Evolutionary conservation across 495 filamentous ascomycete species (phyloP).

Genomic region (Lindgomyces ingoldianus): DNA sequence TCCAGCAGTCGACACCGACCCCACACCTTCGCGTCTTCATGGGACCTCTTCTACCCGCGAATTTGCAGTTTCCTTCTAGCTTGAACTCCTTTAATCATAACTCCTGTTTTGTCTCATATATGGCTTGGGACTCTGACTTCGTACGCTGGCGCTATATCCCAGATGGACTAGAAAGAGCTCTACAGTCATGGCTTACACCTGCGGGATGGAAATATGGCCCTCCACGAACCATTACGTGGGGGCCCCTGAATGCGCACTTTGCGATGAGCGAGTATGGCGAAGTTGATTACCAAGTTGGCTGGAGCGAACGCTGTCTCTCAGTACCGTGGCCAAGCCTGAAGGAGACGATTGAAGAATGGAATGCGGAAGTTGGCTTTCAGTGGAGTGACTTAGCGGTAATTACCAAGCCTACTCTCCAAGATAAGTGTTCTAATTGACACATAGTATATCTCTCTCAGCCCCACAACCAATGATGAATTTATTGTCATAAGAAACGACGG

Average conservation of each 20-base stretch:
- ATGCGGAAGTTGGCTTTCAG: slow-evolving; percentile 9
- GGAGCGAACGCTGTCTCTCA: neutral
- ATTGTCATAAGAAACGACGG: slow-evolving; percentile 28
- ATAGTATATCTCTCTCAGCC: slow-evolving; percentile 28
- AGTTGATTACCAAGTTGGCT: slow-evolving; percentile 2
- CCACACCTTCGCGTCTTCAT: slow-evolving; percentile 24
- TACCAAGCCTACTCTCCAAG: neutral
- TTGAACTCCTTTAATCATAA: neutral
- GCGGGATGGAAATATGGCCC: slow-evolving; percentile 32
- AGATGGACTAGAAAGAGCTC: slow-evolving; percentile 11
- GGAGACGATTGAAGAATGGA: slow-evolving; percentile 37
- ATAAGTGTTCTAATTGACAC: neutral
- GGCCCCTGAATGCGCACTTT: slow-evolving; percentile 17
- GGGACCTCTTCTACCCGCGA: slow-evolving; percentile 12
- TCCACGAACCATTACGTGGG: slow-evolving; percentile 24
- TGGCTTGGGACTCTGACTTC: slow-evolving; percentile 28
- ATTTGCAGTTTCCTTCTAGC: neutral
- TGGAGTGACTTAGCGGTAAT: slow-evolving; percentile 19
- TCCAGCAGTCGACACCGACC: slow-evolving; percentile 1
- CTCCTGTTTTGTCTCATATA: slow-evolving; percentile 7
- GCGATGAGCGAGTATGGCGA: slow-evolving; percentile 31
- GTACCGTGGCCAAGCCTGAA: slow-evolving; percentile 11
- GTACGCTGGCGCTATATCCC: slow-evolving; percentile 34
- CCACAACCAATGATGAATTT: slow-evolving; percentile 26
- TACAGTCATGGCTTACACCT: slow-evolving; percentile 35